These are phyloP conservation scores for Trifolium repens DNA, from an alignment of 306 rosid genomes.

Conservation along the genomic window DNA sequence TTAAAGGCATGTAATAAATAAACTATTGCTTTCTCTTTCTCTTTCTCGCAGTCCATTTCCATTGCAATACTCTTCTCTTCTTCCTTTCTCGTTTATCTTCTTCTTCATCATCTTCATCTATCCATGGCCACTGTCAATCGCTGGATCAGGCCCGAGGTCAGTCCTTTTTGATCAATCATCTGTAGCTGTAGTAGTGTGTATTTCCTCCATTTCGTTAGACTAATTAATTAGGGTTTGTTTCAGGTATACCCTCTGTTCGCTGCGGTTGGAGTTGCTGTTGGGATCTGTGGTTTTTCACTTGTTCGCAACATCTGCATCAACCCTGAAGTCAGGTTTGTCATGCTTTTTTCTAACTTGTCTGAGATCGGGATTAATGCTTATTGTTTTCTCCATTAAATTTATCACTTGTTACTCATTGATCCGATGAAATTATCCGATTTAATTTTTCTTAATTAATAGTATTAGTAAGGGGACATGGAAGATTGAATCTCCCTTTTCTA, in stretches of 20 bases:
- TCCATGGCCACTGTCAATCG: slow-evolving; percentile 46
- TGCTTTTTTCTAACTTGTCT: not conserved
- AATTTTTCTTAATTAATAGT: not conserved
- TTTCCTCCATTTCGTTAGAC: not conserved
- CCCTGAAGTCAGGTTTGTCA: slow-evolving; percentile 89
- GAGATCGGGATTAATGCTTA: not conserved
- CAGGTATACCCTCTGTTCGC: slow-evolving; percentile 94
- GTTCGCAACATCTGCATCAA: slow-evolving; percentile 80
- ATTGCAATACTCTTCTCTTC: not conserved
- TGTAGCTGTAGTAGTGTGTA: too few species aligned
- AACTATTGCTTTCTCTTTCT: not conserved
- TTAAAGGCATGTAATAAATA: too few species aligned
- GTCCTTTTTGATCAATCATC: not conserved
- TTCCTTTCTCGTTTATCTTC: not conserved
- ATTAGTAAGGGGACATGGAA: not conserved
- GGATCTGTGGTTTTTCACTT: slow-evolving; percentile 79
- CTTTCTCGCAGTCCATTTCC: not conserved
- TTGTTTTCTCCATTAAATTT: not conserved
- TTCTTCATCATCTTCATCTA: not conserved
- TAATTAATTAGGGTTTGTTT: not conserved
- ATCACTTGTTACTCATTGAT: not conserved
- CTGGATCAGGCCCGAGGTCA: slow-evolving; percentile 67
- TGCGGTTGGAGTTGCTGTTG: slow-evolving; percentile 83
- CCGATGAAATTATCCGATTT: not conserved
- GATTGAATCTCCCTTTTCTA: not conserved